Evolutionary conservation across 257 asterid species (phyloP).

Genomic region (Nicotiana noctiflora): DNA sequence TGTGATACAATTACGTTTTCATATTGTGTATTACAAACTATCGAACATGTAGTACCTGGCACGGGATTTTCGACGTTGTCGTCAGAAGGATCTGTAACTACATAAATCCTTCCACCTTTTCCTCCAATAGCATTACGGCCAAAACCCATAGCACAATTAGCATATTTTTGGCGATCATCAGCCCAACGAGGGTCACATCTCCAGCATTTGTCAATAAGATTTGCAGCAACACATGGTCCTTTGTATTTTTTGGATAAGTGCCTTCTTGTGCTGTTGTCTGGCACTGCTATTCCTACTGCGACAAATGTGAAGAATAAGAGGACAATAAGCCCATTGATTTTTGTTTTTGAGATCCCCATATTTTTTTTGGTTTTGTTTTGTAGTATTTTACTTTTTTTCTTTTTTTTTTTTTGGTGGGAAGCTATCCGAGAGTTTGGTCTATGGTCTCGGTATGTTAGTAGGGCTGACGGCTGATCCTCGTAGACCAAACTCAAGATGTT

Average conservation of each 20-base stretch:
- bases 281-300: not conserved
- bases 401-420: not conserved
- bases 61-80: not conserved
- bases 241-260: slow-evolving; percentile 15
- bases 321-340: not conserved
- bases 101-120: slow-evolving; percentile 16
- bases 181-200: slow-evolving; percentile 31
- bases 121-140: slow-evolving; percentile 35
- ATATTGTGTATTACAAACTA: not conserved
- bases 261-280: slow-evolving; percentile 38
- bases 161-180: slow-evolving; percentile 15
- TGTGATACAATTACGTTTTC: too few relatives aligned
- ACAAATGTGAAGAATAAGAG: not conserved
- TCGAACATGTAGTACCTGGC: not conserved
- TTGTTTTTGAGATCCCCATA: not conserved
- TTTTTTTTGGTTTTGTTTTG: not conserved
- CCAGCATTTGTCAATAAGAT: slow-evolving; percentile 43
- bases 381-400: not conserved
- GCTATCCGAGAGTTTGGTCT: slow-evolving; percentile 4
- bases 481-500: slow-evolving; percentile 8
- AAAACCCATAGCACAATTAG: slow-evolving; percentile 23
- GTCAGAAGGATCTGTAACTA: slow-evolving; percentile 20
- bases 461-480: not conserved
- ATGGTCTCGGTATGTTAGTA: not conserved
- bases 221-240: slow-evolving; percentile 47